A percentile compares a stretch with the other conserved stretches of the same genome.
Evolutionary conservation across 1,284 basidiomycete genomes (phyloP).

Genomic region (Naganishia albida): DNA sequence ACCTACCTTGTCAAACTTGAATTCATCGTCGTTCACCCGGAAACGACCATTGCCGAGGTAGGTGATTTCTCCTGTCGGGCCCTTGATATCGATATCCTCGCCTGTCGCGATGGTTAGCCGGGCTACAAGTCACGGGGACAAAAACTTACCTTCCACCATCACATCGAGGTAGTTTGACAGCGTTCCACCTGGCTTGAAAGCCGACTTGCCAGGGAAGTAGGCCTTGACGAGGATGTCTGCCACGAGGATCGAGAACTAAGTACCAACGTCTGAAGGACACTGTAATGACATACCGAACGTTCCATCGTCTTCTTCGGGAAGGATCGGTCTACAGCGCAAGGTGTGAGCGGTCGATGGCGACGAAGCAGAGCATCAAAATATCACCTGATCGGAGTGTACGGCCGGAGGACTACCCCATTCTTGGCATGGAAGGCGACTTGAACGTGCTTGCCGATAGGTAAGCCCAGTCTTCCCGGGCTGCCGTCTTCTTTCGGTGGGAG

Average conservation of each 20-base stretch:
- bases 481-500: slow-evolving; percentile 32
- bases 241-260: too few relatives aligned
- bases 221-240: slow-evolving; percentile 36
- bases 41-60: slow-evolving; percentile 35
- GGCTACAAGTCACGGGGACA: neutral
- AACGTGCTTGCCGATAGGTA: slow-evolving; percentile 36
- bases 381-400: slow-evolving; percentile 33
- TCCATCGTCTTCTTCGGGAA: slow-evolving; percentile 36
- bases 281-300: slow-evolving; percentile 30
- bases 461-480: slow-evolving; percentile 27
- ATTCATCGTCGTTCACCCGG: slow-evolving; percentile 33
- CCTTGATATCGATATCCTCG: slow-evolving; percentile 33
- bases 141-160: slow-evolving; percentile 25
- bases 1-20: slow-evolving; percentile 34
- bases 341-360: neutral
- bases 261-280: neutral
- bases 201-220: slow-evolving; percentile 33
- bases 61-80: slow-evolving; percentile 34
- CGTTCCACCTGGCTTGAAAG: slow-evolving; percentile 36
- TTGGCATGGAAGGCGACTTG: slow-evolving; percentile 29
- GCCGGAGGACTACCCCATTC: slow-evolving; percentile 31
- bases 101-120: neutral
- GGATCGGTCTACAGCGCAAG: slow-evolving; percentile 29
- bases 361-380: neutral
- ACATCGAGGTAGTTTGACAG: slow-evolving; percentile 33